phyloP scores from a whole-genome alignment of 768 basidiomycete species.

The Suillus americanus region DNA sequence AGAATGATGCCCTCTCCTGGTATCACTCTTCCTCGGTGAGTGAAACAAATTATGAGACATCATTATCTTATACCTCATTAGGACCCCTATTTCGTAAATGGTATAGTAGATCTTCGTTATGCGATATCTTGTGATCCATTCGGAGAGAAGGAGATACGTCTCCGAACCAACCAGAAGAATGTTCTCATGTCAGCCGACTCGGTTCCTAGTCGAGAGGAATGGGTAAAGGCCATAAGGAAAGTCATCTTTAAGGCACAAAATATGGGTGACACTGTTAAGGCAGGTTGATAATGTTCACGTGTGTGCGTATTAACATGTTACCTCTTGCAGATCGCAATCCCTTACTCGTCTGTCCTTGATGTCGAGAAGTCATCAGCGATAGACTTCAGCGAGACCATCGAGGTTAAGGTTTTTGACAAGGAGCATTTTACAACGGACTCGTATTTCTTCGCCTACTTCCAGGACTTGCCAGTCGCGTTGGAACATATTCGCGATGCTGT shows the following conservation, averaged over 20 bases:
- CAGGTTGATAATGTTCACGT: slow-evolving; percentile 26
- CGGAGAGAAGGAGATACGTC: slow-evolving; percentile 75
- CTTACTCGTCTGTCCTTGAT: slow-evolving; percentile 85
- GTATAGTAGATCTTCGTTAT: slow-evolving; percentile 93
- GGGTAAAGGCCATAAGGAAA: slow-evolving; percentile 93
- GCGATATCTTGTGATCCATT: slow-evolving; percentile 83
- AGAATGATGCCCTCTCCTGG: slow-evolving; percentile 96
- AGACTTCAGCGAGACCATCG: slow-evolving; percentile 96
- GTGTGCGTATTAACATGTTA: slow-evolving; percentile 7
- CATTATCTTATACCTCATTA: slow-evolving; percentile 29
- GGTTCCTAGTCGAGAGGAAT: slow-evolving; percentile 83
- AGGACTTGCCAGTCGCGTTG: slow-evolving; percentile 72
- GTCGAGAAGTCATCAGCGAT: slow-evolving; percentile 86
- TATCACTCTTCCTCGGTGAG: slow-evolving; percentile 86
- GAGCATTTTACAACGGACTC: slow-evolving; percentile 75
- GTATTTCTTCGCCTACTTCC: slow-evolving; percentile 95
- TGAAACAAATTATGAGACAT: neutral
- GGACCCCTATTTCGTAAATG: slow-evolving; percentile 98
- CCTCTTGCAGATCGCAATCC: slow-evolving; percentile 77
- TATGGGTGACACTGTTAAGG: slow-evolving; percentile 94
- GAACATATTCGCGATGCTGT: slow-evolving; percentile 82
- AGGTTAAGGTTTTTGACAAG: slow-evolving; percentile 85
- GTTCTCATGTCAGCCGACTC: slow-evolving; percentile 77
- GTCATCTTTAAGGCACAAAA: slow-evolving; percentile 97
- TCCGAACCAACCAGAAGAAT: slow-evolving; percentile 80